phyloP scores from a whole-genome alignment of 2,329 filamentous ascomycete species.

The Phyllosticta citriasiana region DNA sequence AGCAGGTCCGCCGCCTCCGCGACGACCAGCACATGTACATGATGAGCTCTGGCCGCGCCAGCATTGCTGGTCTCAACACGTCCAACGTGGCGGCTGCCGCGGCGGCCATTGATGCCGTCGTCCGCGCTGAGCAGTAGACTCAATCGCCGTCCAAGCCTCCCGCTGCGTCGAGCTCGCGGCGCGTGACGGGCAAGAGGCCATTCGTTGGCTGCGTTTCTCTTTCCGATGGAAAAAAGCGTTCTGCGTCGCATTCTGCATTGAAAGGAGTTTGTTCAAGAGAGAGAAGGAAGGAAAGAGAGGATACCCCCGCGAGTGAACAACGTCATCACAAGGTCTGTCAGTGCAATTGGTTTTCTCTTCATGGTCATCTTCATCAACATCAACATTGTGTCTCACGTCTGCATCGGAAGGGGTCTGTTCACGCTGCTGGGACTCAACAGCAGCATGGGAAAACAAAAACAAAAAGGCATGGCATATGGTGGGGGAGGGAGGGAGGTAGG shows the following conservation, averaged over 20 bases:
- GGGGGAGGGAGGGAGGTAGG: background rate
- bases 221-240: background rate
- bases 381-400: background rate
- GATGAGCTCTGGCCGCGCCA: conserved; percentile 24
- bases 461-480: background rate
- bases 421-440: background rate
- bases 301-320: background rate
- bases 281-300: background rate
- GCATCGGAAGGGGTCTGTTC: background rate
- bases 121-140: conserved; percentile 1
- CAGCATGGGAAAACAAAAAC: background rate
- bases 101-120: conserved; percentile 12
- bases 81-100: conserved; percentile 10
- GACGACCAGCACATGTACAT: conserved; percentile 28
- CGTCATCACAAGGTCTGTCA: background rate
- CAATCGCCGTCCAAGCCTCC: background rate
- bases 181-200: background rate
- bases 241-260: conserved; percentile 5
- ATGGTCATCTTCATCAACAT: background rate
- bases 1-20: conserved; percentile 23
- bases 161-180: background rate
- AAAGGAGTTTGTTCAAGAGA: conserved; percentile 3
- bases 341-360: background rate
- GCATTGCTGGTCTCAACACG: conserved; percentile 16
- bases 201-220: background rate